Conservation (phyloP, 768 basidiomycete genomes). For the Auricularia cornea region DNA sequence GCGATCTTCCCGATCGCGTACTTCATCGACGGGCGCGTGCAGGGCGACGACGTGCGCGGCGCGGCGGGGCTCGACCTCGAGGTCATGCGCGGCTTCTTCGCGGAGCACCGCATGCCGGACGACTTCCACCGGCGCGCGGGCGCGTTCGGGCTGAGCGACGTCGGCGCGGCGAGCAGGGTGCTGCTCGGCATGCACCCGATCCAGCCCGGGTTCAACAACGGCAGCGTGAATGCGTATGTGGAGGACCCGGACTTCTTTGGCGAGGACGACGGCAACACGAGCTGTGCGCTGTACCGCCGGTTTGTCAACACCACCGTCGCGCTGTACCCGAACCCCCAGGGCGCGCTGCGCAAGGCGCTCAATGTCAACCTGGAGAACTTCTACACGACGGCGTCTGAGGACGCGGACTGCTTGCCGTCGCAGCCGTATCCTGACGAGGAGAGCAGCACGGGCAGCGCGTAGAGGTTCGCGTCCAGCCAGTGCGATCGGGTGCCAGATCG, state of each 20-base stretch:
- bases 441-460: too few relatives aligned
- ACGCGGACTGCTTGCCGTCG: too few relatives aligned
- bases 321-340: slow-evolving; percentile 6
- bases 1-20: slow-evolving; percentile 2
- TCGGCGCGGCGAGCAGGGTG: not conserved
- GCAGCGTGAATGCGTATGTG: not conserved
- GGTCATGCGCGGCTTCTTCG: slow-evolving; percentile 3
- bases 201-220: slow-evolving; percentile 2
- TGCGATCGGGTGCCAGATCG: too few relatives aligned
- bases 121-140: not conserved
- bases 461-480: too few relatives aligned
- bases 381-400: not conserved
- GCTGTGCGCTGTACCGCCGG: slow-evolving; percentile 1
- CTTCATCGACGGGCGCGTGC: slow-evolving; percentile 2
- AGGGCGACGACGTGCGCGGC: not conserved
- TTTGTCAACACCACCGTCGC: slow-evolving; percentile 1
- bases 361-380: slow-evolving; percentile 2
- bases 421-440: too few relatives aligned
- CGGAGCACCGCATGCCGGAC: not conserved
- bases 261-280: not conserved
- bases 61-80: not conserved
- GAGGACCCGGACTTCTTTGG: not conserved
- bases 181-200: not conserved
- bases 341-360: not conserved
- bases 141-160: not conserved